Evolutionary conservation across 257 asterid species (phyloP), one percentile per base, ranked within the genome.

Genomic region (Marsdenia floribunda): DNA sequence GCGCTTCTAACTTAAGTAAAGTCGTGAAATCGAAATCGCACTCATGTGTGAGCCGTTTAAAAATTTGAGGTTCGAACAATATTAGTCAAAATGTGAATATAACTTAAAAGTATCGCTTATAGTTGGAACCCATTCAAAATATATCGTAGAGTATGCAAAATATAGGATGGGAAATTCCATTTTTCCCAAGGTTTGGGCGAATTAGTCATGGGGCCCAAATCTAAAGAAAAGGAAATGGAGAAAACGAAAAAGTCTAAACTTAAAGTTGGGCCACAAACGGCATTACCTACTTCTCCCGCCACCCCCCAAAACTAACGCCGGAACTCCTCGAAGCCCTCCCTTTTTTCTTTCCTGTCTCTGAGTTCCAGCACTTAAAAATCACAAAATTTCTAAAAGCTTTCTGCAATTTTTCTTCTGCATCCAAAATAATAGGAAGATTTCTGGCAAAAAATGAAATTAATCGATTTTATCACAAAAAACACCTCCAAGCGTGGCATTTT

Each of bases 401-500:
- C 68, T 63, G 67, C n/a, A 6, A 26, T 29, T 71, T 70, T 21
- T 22, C 42, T 26, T 16, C 42, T 29, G 15, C 58, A 46, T 5
- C 75, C 75, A 0, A 14, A 58, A 46, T 18, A 58, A 59, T 70
- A 46, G 71, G 80, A n/a, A 35, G 24, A 64, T 64, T 64, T 64
- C 11, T 35, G 37, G 10, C 6, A 18, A 64, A 18, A 72, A 65
- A 77, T 78, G 81, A 37, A 64, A 65, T 29, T 78, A 2, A 22
- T 57, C 61, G 6, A 65, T 46, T 33, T 57, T 4, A 33, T 44
- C 12, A 54, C 75, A 11, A 69, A 49, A 21, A 33, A 59, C 37
- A 54, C 73, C 21, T 60, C 90, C 64, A 80, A 71, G 65, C 58
- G 49, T 72, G 73, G 82, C 80, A 47, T 75, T 55, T 52, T 67